Base-by-base conservation (phyloP, 1,284 basidiomycete genomes). In the Pyrrhoderma noxium region DNA sequence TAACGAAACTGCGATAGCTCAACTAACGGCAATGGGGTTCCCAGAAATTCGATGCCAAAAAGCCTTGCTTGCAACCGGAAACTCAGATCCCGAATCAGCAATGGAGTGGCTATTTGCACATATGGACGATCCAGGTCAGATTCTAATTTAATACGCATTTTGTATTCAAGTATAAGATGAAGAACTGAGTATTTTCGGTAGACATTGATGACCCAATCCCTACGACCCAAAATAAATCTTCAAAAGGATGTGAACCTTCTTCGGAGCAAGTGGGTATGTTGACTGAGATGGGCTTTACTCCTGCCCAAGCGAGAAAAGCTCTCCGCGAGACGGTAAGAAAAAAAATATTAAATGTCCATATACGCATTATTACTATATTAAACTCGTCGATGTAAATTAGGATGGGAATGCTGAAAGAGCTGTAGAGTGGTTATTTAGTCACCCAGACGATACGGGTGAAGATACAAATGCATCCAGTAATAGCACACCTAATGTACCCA, bases 61-160 rank as follows among this genome's bases (percentile, higher is more conserved):
- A 61, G 94, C 94, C 0, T 67, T 98, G 13, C 72, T 95, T 2
- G 93, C 92, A 0, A 97, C 93, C 0, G 91, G 91, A 0, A 89
- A 89, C 62, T 70, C 66, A 11, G 81, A 86, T 58, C 72, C 87
- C 0, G 90, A 95, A 61, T 76, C 75, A 0, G 94, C 95, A 0
- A 96, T 94, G 90, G 85, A 91, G 57, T 99, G 95, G 95, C 67
- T 99, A 38, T 96, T 99, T 63, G 75, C 71, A 49, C 95, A 97
- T 67, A 92, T 95, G 89, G 94, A 98, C 7, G 95, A 98, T 67
- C 75, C 88, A 8, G 89, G 91, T 89, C 49, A 38, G 73, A n/a
- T n/a, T n/a, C n/a, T n/a, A n/a, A n/a, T n/a, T n/a, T n/a, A n/a
- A n/a, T n/a, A n/a, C n/a, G n/a, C n/a, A n/a, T n/a, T n/a, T n/a